Evolutionary conservation across 495 filamentous ascomycete genomes (phyloP).

Genomic region (Beverwykella pulmonaria): DNA sequence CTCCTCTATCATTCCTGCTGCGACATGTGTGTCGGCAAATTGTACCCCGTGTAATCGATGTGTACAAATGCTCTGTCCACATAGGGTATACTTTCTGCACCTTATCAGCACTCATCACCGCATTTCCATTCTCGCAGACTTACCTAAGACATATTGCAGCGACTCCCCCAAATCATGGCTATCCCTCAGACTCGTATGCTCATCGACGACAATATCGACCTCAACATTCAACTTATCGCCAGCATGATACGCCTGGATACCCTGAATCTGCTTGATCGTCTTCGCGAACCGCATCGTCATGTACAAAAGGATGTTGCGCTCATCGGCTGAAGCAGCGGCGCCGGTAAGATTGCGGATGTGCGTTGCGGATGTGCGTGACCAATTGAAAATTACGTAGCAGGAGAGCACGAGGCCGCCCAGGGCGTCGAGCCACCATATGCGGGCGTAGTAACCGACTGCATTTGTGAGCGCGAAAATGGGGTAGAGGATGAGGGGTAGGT

Average conservation of each 20-base stretch:
- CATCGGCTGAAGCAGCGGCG: slow-evolving; percentile 74
- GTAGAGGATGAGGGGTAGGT: slow-evolving; percentile 34
- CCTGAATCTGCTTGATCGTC: slow-evolving; percentile 84
- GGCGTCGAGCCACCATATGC: slow-evolving; percentile 83
- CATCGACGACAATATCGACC: slow-evolving; percentile 79
- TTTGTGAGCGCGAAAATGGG: background rate
- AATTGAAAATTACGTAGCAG: slow-evolving; percentile 81
- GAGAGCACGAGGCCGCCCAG: slow-evolving; percentile 82
- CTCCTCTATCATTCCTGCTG: slow-evolving; percentile 59
- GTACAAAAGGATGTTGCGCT: slow-evolving; percentile 85
- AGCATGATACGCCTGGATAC: slow-evolving; percentile 83
- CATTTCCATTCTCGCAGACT: background rate
- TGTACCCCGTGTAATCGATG: slow-evolving; percentile 78
- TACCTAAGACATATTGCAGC: slow-evolving; percentile 79
- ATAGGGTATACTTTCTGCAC: slow-evolving; percentile 66
- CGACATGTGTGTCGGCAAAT: slow-evolving; percentile 83
- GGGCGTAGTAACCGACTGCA: slow-evolving; percentile 70
- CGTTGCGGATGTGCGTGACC: slow-evolving; percentile 71
- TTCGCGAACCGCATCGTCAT: slow-evolving; percentile 93
- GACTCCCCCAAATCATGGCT: slow-evolving; percentile 88
- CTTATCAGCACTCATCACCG: background rate
- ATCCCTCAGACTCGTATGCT: slow-evolving; percentile 75
- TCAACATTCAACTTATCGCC: slow-evolving; percentile 91
- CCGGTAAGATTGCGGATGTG: slow-evolving; percentile 86
- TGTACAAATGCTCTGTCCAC: slow-evolving; percentile 73